A percentile compares a stretch with the other conserved stretches of the same genome.
phyloP scores from a whole-genome alignment of 495 filamentous ascomycete species.

The Neurospora africana region DNA sequence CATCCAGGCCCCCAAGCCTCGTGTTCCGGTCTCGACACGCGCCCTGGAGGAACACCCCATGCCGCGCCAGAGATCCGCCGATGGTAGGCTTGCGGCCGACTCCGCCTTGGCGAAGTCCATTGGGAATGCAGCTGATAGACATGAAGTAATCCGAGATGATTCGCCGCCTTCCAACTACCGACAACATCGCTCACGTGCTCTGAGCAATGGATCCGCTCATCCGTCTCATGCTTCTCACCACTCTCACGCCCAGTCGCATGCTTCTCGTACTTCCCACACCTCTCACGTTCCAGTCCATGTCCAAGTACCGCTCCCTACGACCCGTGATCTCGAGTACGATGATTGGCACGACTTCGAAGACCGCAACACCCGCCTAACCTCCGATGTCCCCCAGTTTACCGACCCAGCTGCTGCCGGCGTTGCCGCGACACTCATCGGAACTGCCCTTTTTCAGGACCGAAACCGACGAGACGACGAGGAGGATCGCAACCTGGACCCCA shows the following conservation, averaged over 20 bases:
- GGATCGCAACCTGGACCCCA: constrained; percentile 11
- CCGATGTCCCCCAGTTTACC: constrained; percentile 20
- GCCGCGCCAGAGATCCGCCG: constrained; percentile 3
- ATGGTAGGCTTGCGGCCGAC: constrained; percentile 8
- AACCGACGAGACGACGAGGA: constrained; percentile 3
- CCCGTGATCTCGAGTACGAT: constrained; percentile 5
- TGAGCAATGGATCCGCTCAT: background rate
- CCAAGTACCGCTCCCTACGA: background rate
- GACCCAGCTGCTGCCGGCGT: constrained; percentile 39
- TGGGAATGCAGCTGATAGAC: background rate
- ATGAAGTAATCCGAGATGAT: constrained; percentile 6
- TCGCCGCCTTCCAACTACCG: background rate
- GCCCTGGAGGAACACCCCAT: constrained; percentile 27
- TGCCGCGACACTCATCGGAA: constrained; percentile 34
- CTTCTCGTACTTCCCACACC: background rate
- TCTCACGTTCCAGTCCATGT: background rate
- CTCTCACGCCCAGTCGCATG: background rate
- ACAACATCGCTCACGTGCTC: background rate
- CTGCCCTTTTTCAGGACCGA: background rate
- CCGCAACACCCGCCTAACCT: constrained; percentile 15
- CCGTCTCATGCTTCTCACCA: background rate
- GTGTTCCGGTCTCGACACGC: constrained; percentile 29
- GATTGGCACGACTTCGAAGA: constrained; percentile 24
- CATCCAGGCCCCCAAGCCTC: constrained; percentile 39
- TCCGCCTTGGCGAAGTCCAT: background rate